Base-by-base conservation (phyloP, 2,329 filamentous ascomycete genomes). In the Calonectria pseudoreteaudii region DNA sequence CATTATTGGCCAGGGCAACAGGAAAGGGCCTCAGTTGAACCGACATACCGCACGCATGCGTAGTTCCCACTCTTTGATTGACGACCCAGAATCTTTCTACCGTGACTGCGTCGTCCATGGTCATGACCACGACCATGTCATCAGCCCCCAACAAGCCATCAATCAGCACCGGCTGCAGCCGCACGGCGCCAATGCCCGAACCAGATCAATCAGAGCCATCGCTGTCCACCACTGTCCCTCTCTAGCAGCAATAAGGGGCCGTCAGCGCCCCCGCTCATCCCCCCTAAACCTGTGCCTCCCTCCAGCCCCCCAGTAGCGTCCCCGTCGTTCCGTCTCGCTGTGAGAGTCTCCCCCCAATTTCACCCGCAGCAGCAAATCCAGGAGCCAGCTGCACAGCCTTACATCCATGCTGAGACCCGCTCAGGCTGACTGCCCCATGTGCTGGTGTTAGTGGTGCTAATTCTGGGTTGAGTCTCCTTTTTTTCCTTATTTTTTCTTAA, bases 401-500 rank as follows among this genome's bases (percentile, higher is more conserved):
- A 64, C 60, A 58, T 67, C 64, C 74, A 68, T 62, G 47, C 52
- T 58, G 4, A 64, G 60, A 64, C 60, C 60, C 60, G 36, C 60
- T 44, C 60, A 64, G 70, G 67, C 70, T 53, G 60, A 64, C 36
- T 64, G 60, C 36, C 60, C 60, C 60, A 64, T 64, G 60, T 64
- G 38, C 60, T 47, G 36, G 38, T 64, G 38, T 47, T 64, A 44
- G 60, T 47, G 26, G 60, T 64, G 60, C 60, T 64, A 64, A 64
- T 64, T 64, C 60, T 18, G 60, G 60, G 36, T 18, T 36, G n/a
- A 23, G 56, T 52, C 52, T 70, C 67, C 71, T 66, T 70, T 69
- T 65, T 53, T 64, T 26, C n/a, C n/a, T 60, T 14, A 28, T 49
- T 31, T 56, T 68, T 72, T 66, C n/a, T 70, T 73, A 73, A 73